These are phyloP conservation scores for Cladosporium sp. DNA, from an alignment of 2,329 filamentous ascomycete genomes.

Conservation along the genomic window DNA sequence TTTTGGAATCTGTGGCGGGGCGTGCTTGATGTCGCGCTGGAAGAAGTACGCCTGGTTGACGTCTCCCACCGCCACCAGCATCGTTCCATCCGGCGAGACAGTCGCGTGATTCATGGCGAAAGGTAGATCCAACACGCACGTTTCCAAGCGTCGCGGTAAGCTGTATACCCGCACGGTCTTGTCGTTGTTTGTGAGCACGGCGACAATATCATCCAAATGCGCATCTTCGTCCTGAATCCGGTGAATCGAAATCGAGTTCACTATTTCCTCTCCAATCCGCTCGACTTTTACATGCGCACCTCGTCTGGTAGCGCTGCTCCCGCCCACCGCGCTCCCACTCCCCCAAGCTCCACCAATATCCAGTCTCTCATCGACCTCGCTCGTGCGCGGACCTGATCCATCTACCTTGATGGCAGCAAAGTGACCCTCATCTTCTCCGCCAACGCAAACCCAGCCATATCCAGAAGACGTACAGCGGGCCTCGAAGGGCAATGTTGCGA, in stretches of 20 bases:
- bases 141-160: constrained; percentile 60
- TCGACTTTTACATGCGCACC: constrained; percentile 51
- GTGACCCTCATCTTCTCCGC: constrained; percentile 76
- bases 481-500: constrained; percentile 62
- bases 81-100: constrained; percentile 81
- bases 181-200: constrained; percentile 84
- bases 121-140: constrained; percentile 68
- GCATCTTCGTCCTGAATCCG: constrained; percentile 50
- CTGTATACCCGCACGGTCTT: constrained; percentile 80
- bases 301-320: constrained; percentile 43
- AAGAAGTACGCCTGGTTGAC: constrained; percentile 84
- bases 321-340: constrained; percentile 1
- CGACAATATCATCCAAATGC: constrained; percentile 53
- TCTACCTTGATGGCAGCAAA: constrained; percentile 71
- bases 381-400: constrained; percentile 27
- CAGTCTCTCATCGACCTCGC: constrained; percentile 6
- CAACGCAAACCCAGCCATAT: constrained; percentile 84
- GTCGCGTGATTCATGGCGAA: constrained; percentile 89
- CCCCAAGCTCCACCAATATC: constrained; percentile 5
- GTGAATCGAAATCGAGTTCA: constrained; percentile 64
- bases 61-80: constrained; percentile 81
- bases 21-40: constrained; percentile 41
- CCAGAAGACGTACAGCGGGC: constrained; percentile 84
- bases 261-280: constrained; percentile 58
- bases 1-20: constrained; percentile 33